A percentile compares a stretch with the other conserved stretches of the same genome.
Evolutionary conservation across 441 rosid genomes (phyloP).

Genomic region (Kokia cookei): DNA sequence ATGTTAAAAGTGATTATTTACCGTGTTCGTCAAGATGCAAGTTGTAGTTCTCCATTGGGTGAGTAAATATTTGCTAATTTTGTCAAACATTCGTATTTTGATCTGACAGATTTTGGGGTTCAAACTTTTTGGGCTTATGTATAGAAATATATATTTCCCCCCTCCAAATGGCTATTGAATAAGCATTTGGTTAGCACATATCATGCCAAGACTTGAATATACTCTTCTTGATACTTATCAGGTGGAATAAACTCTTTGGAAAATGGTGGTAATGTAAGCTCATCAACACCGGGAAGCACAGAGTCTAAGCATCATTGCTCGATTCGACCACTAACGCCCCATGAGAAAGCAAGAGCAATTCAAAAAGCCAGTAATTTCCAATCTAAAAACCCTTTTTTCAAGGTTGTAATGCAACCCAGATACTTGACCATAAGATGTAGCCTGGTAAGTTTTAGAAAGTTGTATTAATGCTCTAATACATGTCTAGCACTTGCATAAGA

Average conservation of each 20-base stretch:
- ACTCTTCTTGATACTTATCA: not conserved
- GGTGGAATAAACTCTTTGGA: not conserved
- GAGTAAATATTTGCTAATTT: not conserved
- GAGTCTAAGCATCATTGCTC: not conserved
- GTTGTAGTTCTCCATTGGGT: not conserved
- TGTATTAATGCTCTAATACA: not conserved
- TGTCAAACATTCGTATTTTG: not conserved
- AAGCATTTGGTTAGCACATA: not conserved
- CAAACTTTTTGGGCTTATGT: not conserved
- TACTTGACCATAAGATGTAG: not conserved
- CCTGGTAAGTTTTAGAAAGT: slow-evolving; percentile 2
- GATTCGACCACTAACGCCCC: not conserved
- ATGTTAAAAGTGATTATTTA: slow-evolving; percentile 8
- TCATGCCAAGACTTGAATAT: not conserved
- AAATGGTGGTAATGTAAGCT: not conserved
- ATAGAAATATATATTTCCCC: not conserved
- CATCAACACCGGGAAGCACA: not conserved
- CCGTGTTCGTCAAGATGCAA: not conserved
- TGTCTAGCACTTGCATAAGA: not conserved
- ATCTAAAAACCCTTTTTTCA: not conserved
- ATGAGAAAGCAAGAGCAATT: not conserved
- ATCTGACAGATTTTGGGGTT: not conserved
- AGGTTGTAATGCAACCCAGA: slow-evolving; percentile 1
- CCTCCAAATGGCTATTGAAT: not conserved
- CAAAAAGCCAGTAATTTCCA: not conserved